A percentile compares a stretch with the other conserved stretches of the same genome.
Evolutionary conservation across 179 eudicot species (phyloP).

Genomic region (Corrigiola litoralis): DNA sequence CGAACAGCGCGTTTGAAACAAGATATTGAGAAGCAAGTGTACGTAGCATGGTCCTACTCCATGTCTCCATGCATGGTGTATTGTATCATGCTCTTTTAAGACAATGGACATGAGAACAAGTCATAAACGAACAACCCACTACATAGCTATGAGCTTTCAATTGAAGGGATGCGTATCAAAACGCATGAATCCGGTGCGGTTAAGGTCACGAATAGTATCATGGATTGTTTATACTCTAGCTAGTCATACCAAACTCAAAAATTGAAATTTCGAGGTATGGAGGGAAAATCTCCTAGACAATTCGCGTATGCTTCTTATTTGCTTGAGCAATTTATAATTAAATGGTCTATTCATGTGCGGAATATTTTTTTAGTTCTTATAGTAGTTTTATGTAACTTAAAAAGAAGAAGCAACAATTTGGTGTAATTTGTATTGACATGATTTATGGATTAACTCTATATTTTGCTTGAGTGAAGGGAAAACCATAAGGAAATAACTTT

Average conservation of each 20-base stretch:
- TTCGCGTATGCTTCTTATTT: background rate
- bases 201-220: constrained; percentile 19
- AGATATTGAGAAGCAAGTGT: background rate
- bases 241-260: constrained; percentile 5
- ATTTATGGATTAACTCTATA: no score
- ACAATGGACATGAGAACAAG: constrained; percentile 13
- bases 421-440: no score
- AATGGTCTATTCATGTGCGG: no score
- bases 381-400: no score
- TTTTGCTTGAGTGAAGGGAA: no score
- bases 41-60: background rate
- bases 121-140: constrained; percentile 6
- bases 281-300: background rate
- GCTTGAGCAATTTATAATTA: no score
- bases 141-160: constrained; percentile 5
- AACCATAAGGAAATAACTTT: no score
- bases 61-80: background rate
- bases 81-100: background rate
- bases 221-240: constrained; percentile 17
- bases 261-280: constrained; percentile 1
- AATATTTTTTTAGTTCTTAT: no score
- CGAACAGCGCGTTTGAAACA: background rate
- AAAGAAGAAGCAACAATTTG: no score
- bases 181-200: constrained; percentile 17
- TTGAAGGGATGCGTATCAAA: constrained; percentile 10